phyloP scores from a whole-genome alignment of 768 basidiomycete genomes.

The Cyclocybe aegerita region DNA sequence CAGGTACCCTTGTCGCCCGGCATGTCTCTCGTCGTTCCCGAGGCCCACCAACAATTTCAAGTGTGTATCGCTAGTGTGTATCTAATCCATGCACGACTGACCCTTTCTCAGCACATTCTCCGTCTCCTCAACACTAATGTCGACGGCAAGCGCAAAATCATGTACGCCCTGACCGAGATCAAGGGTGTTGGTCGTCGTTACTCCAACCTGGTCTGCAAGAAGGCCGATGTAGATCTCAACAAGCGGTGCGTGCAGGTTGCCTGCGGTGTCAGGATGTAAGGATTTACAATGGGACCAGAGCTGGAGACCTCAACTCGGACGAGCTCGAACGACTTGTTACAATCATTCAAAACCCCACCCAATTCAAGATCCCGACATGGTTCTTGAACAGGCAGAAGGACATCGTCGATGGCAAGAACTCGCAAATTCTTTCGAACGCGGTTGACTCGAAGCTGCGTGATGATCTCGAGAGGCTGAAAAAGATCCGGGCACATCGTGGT shows the following conservation, averaged over 20 bases:
- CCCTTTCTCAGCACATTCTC: constrained; percentile 79
- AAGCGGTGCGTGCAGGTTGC: constrained; percentile 72
- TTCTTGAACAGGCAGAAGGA: constrained; percentile 99
- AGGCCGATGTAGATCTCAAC: constrained; percentile 98
- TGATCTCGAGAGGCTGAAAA: constrained; percentile 97
- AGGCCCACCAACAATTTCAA: constrained; percentile 95
- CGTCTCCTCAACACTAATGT: constrained; percentile 99
- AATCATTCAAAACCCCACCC: constrained; percentile 98
- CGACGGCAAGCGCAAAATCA: constrained; percentile 98
- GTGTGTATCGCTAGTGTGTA: constrained; percentile 35
- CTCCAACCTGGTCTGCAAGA: constrained; percentile 99
- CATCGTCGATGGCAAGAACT: constrained; percentile 95
- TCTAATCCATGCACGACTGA: neutral
- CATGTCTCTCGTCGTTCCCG: constrained; percentile 98
- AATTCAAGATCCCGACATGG: constrained; percentile 99
- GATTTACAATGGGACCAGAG: constrained; percentile 47
- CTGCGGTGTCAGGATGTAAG: neutral
- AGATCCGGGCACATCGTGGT: constrained; percentile 96
- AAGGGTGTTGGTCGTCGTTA: constrained; percentile 99
- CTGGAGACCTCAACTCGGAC: constrained; percentile 99
- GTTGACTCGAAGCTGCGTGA: constrained; percentile 99
- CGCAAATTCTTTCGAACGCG: constrained; percentile 92
- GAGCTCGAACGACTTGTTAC: constrained; percentile 98
- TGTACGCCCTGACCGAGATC: constrained; percentile 99
- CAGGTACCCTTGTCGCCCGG: constrained; percentile 11